Evolutionary conservation across 805 yeast species (phyloP), one percentile per base, ranked within the genome.

Genomic region (Spencermartinsiella europaea): DNA sequence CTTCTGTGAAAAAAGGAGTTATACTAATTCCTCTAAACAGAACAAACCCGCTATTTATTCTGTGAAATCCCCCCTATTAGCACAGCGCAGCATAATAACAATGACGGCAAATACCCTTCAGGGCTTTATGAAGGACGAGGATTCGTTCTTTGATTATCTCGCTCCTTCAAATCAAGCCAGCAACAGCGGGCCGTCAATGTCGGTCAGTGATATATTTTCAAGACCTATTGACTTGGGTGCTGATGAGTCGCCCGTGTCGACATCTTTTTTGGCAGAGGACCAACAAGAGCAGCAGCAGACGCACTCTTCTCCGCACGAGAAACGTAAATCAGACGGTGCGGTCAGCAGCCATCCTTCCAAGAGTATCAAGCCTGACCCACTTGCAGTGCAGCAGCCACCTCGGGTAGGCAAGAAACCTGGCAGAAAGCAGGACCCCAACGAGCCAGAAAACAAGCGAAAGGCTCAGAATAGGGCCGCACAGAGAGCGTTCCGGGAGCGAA

Each of bases 401-500:
- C 43, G n/a, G 19, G 14, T 25, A 15, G 34, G 38, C 21, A 51
- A 45, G 41, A 58, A 56, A 44, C 88, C 93, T 0, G 96, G 96
- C 2, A 75, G 96, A 49, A 89, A 86, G 69, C 90, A 87, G 0
- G 70, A 84, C 44, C 75, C 71, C 14, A 79, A 83, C 5, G 95
- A 88, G 56, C 90, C 95, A 5, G 88, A 84, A 62, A 81, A 80
- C 59, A 91, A 87, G 72, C 74, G 99, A 57, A 88, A 95, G 14
- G 97, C 97, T 2, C 98, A 93, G 68, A 91, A 93, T 65, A 76
- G 98, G 58, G 97, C 97, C 2, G 98, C 98, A n/a, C 99, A 93
- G 67, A 74, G 98, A 46, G 98, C 98, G 4, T 91, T 88, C 67
- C 74, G 98, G 47, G 98, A 93, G 67, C 78, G 98, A 50, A 91